Conservation (phyloP, 1,139 yeast species). For the Yamadazyma conglobata region DNA sequence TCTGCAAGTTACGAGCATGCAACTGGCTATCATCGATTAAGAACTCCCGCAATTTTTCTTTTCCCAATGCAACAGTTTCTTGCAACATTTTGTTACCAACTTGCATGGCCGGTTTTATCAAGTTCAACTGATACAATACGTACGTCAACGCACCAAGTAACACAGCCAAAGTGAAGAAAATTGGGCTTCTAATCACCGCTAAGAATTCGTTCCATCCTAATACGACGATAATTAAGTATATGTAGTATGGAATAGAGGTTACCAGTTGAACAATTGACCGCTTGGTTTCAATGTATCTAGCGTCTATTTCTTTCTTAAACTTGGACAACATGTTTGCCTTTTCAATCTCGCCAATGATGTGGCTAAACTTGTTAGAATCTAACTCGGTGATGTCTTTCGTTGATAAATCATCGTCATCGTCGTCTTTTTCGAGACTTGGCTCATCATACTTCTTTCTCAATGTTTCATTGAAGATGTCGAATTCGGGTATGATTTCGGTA, state of each 20-base stretch:
- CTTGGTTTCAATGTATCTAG: slow-evolving; percentile 80
- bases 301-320: slow-evolving; percentile 76
- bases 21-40: slow-evolving; percentile 33
- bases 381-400: slow-evolving; percentile 28
- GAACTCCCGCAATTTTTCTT: slow-evolving; percentile 54
- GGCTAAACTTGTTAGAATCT: slow-evolving; percentile 44
- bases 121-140: slow-evolving; percentile 64
- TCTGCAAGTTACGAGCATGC: slow-evolving; percentile 25
- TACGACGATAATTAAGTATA: slow-evolving; percentile 66
- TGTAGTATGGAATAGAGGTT: slow-evolving; percentile 80
- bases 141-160: slow-evolving; percentile 59
- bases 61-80: slow-evolving; percentile 55
- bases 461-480: slow-evolving; percentile 33
- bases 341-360: slow-evolving; percentile 55
- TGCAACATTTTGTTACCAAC: slow-evolving; percentile 57
- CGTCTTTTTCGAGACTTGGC: slow-evolving; percentile 21
- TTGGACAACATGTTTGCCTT: slow-evolving; percentile 54
- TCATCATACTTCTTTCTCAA: slow-evolving; percentile 23
- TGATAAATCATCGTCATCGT: slow-evolving; percentile 40
- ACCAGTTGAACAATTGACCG: slow-evolving; percentile 67
- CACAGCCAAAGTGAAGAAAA: slow-evolving; percentile 60
- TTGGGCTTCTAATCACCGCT: slow-evolving; percentile 82
- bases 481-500: slow-evolving; percentile 55
- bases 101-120: slow-evolving; percentile 71
- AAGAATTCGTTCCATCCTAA: slow-evolving; percentile 96